Percentiles rank a stretch among this genome's conserved stretches.
phyloP scores from a whole-genome alignment of 169 alveolate species.

The Plasmodium adleri region DNA sequence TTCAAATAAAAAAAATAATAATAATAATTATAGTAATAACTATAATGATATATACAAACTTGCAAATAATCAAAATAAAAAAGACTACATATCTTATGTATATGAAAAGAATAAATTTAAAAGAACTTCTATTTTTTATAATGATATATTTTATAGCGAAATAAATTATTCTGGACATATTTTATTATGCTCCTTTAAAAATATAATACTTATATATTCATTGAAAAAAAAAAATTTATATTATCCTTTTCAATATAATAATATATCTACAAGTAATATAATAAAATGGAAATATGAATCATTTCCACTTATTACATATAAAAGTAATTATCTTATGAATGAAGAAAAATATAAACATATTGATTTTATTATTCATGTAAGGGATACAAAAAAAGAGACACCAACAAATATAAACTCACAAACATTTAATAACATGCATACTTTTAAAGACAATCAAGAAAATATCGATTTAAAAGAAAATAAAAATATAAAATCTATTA shows the following conservation, averaged over 20 bases:
- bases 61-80: too few relatives aligned
- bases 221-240: neutral
- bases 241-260: neutral
- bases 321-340: neutral
- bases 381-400: neutral
- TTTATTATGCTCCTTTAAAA: conserved; percentile 2
- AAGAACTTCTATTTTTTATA: neutral
- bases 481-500: neutral
- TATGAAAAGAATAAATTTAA: neutral
- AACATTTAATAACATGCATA: neutral
- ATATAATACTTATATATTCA: neutral
- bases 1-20: neutral
- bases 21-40: neutral
- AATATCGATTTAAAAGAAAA: neutral
- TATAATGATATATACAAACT: neutral
- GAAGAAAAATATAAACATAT: neutral
- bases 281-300: neutral
- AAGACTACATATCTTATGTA: neutral
- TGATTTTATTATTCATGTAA: too few relatives aligned
- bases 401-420: neutral
- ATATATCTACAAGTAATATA: neutral
- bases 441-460: neutral
- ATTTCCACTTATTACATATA: neutral
- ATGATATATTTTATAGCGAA: conserved; percentile 6
- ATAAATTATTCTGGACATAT: neutral